Percentiles rank a stretch among this genome's conserved stretches.
phyloP scores from a whole-genome alignment of 257 asterid genomes.

The Jaltomata sinuosa region DNA sequence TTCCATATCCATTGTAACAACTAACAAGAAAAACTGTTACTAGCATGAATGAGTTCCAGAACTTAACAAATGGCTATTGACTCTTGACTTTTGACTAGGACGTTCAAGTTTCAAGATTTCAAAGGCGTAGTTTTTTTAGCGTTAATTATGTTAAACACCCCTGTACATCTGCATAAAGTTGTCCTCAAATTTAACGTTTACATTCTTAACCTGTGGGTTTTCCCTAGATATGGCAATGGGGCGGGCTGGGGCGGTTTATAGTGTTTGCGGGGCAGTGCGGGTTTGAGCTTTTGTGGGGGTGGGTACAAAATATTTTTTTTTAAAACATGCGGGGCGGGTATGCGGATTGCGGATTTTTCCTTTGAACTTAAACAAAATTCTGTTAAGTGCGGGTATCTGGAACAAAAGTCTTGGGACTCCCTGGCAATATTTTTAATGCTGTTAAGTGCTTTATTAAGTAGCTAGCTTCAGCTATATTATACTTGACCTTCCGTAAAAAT shows the following conservation, averaged over 20 bases:
- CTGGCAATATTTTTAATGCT: not conserved
- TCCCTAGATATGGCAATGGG: too few species aligned
- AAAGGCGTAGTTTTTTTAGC: not conserved
- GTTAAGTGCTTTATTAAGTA: not conserved
- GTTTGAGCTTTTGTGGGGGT: not conserved
- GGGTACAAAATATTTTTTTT: not conserved
- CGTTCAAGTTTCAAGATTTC: not conserved
- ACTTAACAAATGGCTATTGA: not conserved
- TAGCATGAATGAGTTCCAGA: not conserved
- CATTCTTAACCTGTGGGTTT: too few species aligned
- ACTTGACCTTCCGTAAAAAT: not conserved
- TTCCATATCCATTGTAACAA: not conserved
- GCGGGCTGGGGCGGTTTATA: not conserved
- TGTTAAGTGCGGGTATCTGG: too few species aligned
- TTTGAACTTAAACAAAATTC: too few species aligned
- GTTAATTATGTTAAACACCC: too few species aligned
- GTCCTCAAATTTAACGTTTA: too few species aligned
- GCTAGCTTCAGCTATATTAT: not conserved
- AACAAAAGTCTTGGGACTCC: too few species aligned
- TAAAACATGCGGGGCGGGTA: not conserved
- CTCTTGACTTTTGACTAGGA: not conserved
- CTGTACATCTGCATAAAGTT: too few species aligned
- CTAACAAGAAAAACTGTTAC: not conserved
- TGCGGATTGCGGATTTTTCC: slow-evolving; percentile 47
- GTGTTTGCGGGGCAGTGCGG: not conserved